Conservation (phyloP, 352 stramenopile genomes). For the Elongisporangium anandrum region DNA sequence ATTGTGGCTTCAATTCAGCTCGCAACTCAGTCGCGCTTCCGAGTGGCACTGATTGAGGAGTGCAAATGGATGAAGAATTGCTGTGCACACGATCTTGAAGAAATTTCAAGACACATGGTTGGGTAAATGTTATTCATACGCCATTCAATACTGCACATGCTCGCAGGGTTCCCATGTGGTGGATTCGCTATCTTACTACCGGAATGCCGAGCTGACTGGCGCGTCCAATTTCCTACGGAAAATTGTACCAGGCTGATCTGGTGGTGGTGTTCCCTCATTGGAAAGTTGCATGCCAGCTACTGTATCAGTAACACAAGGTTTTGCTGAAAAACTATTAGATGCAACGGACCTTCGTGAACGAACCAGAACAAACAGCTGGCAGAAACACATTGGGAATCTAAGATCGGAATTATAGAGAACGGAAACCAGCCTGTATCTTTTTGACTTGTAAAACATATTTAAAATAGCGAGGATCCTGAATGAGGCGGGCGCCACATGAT, state of each 20-base stretch:
- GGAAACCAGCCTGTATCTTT: background rate
- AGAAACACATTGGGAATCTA: too few species aligned
- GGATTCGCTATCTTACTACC: background rate
- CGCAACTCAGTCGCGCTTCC: too few species aligned
- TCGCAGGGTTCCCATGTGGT: background rate
- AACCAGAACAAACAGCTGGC: too few species aligned
- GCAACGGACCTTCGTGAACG: too few species aligned
- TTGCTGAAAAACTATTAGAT: too few species aligned
- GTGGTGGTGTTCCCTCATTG: too few species aligned
- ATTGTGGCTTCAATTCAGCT: background rate
- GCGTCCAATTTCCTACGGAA: too few species aligned
- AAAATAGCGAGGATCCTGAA: background rate
- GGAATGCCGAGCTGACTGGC: too few species aligned
- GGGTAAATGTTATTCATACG: background rate
- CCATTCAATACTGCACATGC: background rate
- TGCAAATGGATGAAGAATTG: background rate
- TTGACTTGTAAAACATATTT: background rate
- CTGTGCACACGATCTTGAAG: background rate
- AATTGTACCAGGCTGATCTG: too few species aligned
- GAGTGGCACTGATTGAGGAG: background rate
- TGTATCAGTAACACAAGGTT: too few species aligned
- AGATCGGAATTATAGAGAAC: background rate
- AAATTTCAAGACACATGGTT: background rate
- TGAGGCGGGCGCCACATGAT: background rate
- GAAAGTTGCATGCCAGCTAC: too few species aligned